These are phyloP conservation scores for Boletus sensibilis DNA, from an alignment of 768 basidiomycete genomes.

Conservation along the genomic window DNA sequence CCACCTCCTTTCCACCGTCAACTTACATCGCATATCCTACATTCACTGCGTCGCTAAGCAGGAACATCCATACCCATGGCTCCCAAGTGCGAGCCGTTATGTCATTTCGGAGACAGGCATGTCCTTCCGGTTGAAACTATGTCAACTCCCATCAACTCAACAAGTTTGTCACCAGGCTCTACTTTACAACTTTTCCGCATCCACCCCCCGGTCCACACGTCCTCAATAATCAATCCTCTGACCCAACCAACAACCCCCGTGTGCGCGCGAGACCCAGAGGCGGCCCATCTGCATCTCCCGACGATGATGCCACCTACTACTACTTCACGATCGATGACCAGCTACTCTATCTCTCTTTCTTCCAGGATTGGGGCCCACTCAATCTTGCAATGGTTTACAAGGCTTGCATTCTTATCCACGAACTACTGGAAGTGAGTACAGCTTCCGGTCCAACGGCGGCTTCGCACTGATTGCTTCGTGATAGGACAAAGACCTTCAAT, in stretches of 20 bases:
- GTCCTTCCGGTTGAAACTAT: constrained; percentile 18
- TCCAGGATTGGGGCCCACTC: constrained; percentile 91
- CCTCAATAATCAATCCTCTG: constrained; percentile 59
- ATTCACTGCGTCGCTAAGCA: constrained; percentile 7
- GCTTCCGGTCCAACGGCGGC: constrained; percentile 16
- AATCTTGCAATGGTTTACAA: constrained; percentile 93
- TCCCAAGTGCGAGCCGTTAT: constrained; percentile 68
- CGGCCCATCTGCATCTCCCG: constrained; percentile 63
- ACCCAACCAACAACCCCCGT: constrained; percentile 54
- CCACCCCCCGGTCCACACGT: constrained; percentile 64
- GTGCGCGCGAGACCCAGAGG: constrained; percentile 59
- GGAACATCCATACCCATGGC: constrained; percentile 33
- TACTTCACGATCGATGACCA: constrained; percentile 95
- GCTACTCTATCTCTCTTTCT: constrained; percentile 89
- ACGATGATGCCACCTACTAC: constrained; percentile 76
- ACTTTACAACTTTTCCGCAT: constrained; percentile 85
- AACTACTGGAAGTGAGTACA: constrained; percentile 71
- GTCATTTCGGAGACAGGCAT: constrained; percentile 77
- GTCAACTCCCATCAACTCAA: constrained; percentile 7
- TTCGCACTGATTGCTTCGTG: constrained; percentile 23
- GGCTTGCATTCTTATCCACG: constrained; percentile 88
- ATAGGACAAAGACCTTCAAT: constrained; percentile 71
- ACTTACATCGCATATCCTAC: not conserved
- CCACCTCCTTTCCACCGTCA: constrained; percentile 1
- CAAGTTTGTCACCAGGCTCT: constrained; percentile 52